Percentiles rank a stretch among this genome's conserved stretches.
Evolutionary conservation across 495 filamentous ascomycete genomes (phyloP).

Genomic region (Penicillium egyptiacum): DNA sequence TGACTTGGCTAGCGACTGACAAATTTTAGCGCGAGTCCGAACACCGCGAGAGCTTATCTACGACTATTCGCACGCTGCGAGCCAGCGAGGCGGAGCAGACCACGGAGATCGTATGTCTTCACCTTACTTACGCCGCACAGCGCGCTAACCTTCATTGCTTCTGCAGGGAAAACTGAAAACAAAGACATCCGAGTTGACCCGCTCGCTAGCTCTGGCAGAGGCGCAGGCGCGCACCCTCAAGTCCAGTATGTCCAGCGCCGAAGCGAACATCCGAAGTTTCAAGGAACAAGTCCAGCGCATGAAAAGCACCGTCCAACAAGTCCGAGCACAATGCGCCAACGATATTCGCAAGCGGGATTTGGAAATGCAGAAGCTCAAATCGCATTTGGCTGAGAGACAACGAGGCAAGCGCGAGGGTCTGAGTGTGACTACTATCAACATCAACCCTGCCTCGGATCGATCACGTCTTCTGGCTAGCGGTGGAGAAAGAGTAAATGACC

Average conservation of each 20-base stretch:
- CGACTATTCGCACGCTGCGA: slow-evolving; percentile 73
- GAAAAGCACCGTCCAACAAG: slow-evolving; percentile 75
- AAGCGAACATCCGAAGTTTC: slow-evolving; percentile 64
- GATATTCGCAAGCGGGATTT: slow-evolving; percentile 90
- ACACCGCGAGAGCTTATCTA: slow-evolving; percentile 75
- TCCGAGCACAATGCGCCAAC: slow-evolving; percentile 82
- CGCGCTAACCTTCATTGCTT: slow-evolving; percentile 16
- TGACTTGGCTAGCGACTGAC: slow-evolving; percentile 18
- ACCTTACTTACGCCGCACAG: background rate
- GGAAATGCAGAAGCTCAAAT: slow-evolving; percentile 84
- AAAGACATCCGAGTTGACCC: slow-evolving; percentile 69
- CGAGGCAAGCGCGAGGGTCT: slow-evolving; percentile 52
- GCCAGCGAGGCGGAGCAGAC: slow-evolving; percentile 68
- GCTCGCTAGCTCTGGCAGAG: slow-evolving; percentile 72
- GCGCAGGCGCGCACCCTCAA: slow-evolving; percentile 70
- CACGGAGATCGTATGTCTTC: slow-evolving; percentile 49
- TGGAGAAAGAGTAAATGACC: slow-evolving; percentile 52
- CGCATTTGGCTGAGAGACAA: slow-evolving; percentile 63
- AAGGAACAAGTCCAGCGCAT: slow-evolving; percentile 78
- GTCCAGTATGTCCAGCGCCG: slow-evolving; percentile 66
- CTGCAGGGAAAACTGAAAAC: slow-evolving; percentile 59
- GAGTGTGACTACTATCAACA: slow-evolving; percentile 51
- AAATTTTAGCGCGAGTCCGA: slow-evolving; percentile 75
- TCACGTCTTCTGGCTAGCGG: slow-evolving; percentile 29
- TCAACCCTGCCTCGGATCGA: slow-evolving; percentile 42